Percentiles rank a stretch among this genome's conserved stretches.
Evolutionary conservation across 345 rosid genomes (phyloP).

Genomic region (Hibiscus tridactylites): DNA sequence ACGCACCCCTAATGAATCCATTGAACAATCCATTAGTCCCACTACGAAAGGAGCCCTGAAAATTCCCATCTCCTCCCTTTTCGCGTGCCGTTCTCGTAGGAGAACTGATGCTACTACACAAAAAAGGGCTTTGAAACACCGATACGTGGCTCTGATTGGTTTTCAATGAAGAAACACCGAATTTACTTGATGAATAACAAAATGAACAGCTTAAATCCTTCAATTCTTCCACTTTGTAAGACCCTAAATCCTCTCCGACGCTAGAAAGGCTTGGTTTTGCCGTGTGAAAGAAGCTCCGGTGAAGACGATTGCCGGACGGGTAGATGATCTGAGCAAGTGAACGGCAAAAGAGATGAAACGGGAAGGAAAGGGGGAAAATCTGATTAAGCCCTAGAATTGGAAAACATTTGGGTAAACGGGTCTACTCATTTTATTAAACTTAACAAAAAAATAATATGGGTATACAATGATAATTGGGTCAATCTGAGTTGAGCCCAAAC

Average conservation of each 20-base stretch:
- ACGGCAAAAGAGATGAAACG: too few species aligned
- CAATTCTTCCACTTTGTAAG: constrained; percentile 52
- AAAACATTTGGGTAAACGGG: too few species aligned
- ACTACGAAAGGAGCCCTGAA: constrained; percentile 31
- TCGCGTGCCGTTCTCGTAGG: constrained; percentile 47
- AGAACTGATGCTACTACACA: constrained; percentile 55
- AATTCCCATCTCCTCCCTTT: constrained; percentile 34
- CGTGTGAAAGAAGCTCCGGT: too few species aligned
- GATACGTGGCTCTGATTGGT: constrained; percentile 81
- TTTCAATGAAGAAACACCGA: constrained; percentile 28
- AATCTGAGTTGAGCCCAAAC: too few species aligned
- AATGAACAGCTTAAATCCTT: constrained; percentile 74
- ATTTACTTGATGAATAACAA: constrained; percentile 45
- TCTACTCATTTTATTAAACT: too few species aligned
- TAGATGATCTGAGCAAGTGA: too few species aligned
- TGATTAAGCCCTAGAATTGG: too few species aligned
- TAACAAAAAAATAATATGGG: too few species aligned
- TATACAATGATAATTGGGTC: too few species aligned
- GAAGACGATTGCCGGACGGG: too few species aligned
- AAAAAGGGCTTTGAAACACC: constrained; percentile 62
- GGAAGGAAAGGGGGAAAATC: too few species aligned
- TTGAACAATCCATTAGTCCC: constrained; percentile 47
- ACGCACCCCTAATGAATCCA: constrained; percentile 64
- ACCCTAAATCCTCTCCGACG: constrained; percentile 47
- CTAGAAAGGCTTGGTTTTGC: constrained; percentile 36